Base-by-base conservation (phyloP, 306 rosid genomes). In the Dryas alaskensis region DNA sequence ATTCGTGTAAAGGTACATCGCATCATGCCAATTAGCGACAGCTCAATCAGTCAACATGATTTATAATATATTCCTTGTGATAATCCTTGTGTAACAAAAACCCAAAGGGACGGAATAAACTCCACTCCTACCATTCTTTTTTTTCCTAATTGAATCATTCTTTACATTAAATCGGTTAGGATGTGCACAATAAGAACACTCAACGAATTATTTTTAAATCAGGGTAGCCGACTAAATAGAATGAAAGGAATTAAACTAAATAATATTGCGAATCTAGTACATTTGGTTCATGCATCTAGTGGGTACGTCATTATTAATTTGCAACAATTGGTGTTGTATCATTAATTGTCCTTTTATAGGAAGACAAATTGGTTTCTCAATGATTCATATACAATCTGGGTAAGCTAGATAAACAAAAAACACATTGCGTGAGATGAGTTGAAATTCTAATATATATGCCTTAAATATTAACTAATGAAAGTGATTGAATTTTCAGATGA, bases 221-320 rank as follows among this genome's bases (percentile, higher is more conserved):
- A 70, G 22, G 0, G 0, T 54, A 70, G 65, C 65, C 53, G 65
- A 54, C 74, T 54, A 70, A 53, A 40, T 52, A 10, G 60, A 54
- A 69, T n/a, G 43, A n/a, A 51, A 52, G 59, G 58, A 67, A 50
- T 50, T 22, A 27, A 47, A 11, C 42, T 10, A 46, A 19, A 47
- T 67, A 12, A 49, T 31, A 31, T 14, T 6, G 45, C 58, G 49
- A 27, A 48, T 25, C 13, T 7, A 66, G 37, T 8, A 44, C 31
- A 64, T 17, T 43, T 27, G 5, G 50, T 7, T 61, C 25, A 43
- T 45, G 42, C 16, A 65, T 22, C 39, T 8, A 4, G 8, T 40
- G n/a, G 59, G n/a, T 22, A 22, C 22, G 22, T 51, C 6, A 27
- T 67, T 65, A 2, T 2, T 49, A 50, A 67, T 2, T 40, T 14